Evolutionary conservation across 257 asterid genomes (phyloP).

Genomic region (Solanum lycopersicoides): DNA sequence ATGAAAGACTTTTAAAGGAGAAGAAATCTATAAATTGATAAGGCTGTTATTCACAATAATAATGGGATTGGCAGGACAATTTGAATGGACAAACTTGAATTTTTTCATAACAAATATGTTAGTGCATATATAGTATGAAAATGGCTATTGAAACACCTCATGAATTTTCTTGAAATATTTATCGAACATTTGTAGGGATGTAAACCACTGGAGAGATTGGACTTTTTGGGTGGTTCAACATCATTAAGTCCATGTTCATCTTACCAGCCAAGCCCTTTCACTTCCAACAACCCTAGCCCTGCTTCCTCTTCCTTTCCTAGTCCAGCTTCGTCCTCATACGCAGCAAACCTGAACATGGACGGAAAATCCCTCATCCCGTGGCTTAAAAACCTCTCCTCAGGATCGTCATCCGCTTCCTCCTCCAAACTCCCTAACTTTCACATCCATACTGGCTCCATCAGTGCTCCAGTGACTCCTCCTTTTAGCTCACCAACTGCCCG

Average conservation of each 20-base stretch:
- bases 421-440: constrained; percentile 31
- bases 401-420: constrained; percentile 32
- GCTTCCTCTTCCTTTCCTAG: constrained; percentile 53
- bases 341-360: constrained; percentile 22
- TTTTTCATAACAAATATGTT: background rate
- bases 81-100: background rate
- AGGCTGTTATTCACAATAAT: background rate
- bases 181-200: constrained; percentile 26
- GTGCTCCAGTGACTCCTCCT: constrained; percentile 81
- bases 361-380: constrained; percentile 67
- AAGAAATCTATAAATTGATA: background rate
- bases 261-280: constrained; percentile 40
- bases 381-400: constrained; percentile 58
- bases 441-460: constrained; percentile 46
- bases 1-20: background rate
- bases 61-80: background rate
- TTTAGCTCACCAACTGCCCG: constrained; percentile 51
- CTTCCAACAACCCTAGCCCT: constrained; percentile 44
- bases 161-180: background rate
- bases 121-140: background rate
- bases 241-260: constrained; percentile 48
- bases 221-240: constrained; percentile 42
- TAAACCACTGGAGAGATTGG: constrained; percentile 49
- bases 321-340: constrained; percentile 39
- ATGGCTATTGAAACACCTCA: background rate